phyloP scores from a whole-genome alignment of 345 rosid species.

The Eutrema yunnanense region DNA sequence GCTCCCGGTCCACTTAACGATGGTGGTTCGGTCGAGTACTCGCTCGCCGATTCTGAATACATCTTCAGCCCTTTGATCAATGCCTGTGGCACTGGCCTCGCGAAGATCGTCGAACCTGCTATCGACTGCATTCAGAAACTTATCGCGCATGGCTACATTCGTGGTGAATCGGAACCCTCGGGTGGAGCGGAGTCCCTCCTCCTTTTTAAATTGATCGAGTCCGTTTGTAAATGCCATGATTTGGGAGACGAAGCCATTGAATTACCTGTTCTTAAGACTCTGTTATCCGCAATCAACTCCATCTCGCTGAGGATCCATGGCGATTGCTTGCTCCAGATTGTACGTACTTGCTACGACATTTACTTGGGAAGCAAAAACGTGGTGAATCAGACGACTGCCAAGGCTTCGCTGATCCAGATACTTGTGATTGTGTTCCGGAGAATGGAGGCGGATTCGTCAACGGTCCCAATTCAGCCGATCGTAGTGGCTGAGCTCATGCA shows the following conservation, averaged over 20 bases:
- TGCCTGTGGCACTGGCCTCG: slow-evolving; percentile 60
- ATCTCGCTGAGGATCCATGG: slow-evolving; percentile 85
- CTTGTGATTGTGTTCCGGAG: slow-evolving; percentile 92
- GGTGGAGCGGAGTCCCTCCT: slow-evolving; percentile 68
- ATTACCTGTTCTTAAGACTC: slow-evolving; percentile 61
- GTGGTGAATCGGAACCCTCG: slow-evolving; percentile 83
- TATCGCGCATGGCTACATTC: slow-evolving; percentile 82
- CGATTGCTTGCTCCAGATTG: slow-evolving; percentile 73
- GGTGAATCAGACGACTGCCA: slow-evolving; percentile 91
- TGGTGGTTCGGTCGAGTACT: slow-evolving; percentile 58
- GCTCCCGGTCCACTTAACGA: slow-evolving; percentile 83
- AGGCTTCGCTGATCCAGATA: slow-evolving; percentile 94
- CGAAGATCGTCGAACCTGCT: slow-evolving; percentile 90
- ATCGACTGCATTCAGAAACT: slow-evolving; percentile 85
- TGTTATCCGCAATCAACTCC: slow-evolving; percentile 82
- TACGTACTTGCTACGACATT: slow-evolving; percentile 88
- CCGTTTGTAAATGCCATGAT: slow-evolving; percentile 83
- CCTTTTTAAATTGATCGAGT: slow-evolving; percentile 55
- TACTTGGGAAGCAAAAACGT: slow-evolving; percentile 88
- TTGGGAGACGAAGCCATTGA: slow-evolving; percentile 83
- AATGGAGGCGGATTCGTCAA: slow-evolving; percentile 97
- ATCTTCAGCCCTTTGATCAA: slow-evolving; percentile 81
- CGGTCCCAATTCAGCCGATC: slow-evolving; percentile 88
- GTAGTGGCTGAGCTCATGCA: slow-evolving; percentile 93
- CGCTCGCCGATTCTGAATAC: slow-evolving; percentile 70